Base-by-base conservation (phyloP, 495 filamentous ascomycete genomes). In the Collariella sp. region DNA sequence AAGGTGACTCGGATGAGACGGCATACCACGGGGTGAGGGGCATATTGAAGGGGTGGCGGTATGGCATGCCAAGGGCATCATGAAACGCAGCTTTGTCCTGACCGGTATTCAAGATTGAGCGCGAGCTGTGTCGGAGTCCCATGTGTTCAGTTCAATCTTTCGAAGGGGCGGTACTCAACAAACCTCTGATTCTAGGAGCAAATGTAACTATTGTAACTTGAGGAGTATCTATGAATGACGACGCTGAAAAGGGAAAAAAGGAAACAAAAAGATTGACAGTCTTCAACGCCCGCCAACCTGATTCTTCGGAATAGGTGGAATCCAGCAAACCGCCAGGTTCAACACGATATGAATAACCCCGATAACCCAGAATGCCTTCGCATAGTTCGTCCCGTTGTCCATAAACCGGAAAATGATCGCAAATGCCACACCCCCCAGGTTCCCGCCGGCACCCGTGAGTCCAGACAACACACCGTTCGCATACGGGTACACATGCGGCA, bases 381-480 rank as follows among this genome's bases (percentile, higher is more conserved):
- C 78, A 55, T 90, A 95, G 52, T 84, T 63, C 0, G 63, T 73
- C 2, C 81, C 82, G 44, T 77, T 76, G 19, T 63, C 69, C 61
- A 71, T 70, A 67, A 90, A 93, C 50, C 90, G 74, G 74, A 96
- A 93, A 55, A 96, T 81, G 48, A 95, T 80, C 16, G 87, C 83
- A 66, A 94, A 95, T 52, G 93, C 74, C 35, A 95, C 84, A 18
- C 90, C 90, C 1, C 90, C 90, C 6, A 96, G 61, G 57, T 95
- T 96, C 2, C 90, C 90, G 12, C 80, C 72, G 0, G 85, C 89
- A 7, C 90, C 90, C 12, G 88, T 84, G 41, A 83, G 67, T 16
- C 90, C 89, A 11, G 83, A 85, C 19, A 95, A 75, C 50, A 94
- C 79, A 46, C 77, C 73, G 56, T 73, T 71, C 16, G 87, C 85